Base-by-base conservation (phyloP, 306 rosid genomes). In the Corylus heterophylla region DNA sequence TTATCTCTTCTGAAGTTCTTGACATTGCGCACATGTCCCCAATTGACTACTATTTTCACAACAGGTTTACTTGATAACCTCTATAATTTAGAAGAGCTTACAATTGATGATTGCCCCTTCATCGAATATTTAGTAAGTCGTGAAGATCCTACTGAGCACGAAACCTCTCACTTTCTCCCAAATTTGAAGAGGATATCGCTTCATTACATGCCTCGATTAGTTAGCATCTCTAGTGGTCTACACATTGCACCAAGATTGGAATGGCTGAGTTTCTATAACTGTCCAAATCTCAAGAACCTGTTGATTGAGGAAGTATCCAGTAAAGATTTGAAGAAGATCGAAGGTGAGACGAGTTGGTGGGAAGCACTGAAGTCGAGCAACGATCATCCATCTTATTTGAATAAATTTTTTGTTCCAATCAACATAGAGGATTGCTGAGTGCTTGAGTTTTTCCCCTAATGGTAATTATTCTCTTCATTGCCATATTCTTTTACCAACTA, bases 11-110 rank as follows among this genome's bases (percentile, higher is more conserved):
- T 80, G 0, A 78, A 77, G 71, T 77, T 39, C 31, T 42, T 77
- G 13, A 9, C 51, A 44, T 44, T 84, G 56, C 77, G 81, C 8
- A 80, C 66, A 58, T 84, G 87, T 11, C 82, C 85, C 44, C 35
- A 56, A 9, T 51, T 83, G 72, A 54, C 29, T 5, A 79, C 67
- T 39, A n/a, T 79, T 14, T 74, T 83, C 71, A 50, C 78, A 4
- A 1, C 13, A 35, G n/a, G n/a, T 25, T 47, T 74, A 50, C 44
- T 82, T 11, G 31, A 2, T 8, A 66, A 67, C 1, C 76, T 77
- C 9, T 25, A 17, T n/a, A n/a, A 12, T 0, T 76, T 83, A 45
- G 73, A 58, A 49, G 74, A 66, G 12, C 67, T 68, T 4, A 68
- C 17, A 52, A 16, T 83, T 2, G 70, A 78, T 51, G 74, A 83